phyloP scores from a whole-genome alignment of 2,329 filamentous ascomycete genomes.

The Calonectria hongkongensis region DNA sequence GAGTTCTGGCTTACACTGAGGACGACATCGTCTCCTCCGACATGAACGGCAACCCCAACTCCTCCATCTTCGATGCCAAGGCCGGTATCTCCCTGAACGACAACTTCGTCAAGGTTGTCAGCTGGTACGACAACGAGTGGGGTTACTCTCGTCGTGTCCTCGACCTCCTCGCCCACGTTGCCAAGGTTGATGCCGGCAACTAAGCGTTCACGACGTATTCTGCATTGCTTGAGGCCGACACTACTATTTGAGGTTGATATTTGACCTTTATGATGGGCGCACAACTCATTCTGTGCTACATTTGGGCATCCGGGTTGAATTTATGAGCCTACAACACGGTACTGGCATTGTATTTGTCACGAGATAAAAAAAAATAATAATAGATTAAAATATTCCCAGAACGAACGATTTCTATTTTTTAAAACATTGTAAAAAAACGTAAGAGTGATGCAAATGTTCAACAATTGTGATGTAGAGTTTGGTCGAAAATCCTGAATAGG shows the following conservation, averaged over 20 bases:
- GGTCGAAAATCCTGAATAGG: no score
- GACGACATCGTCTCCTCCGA: conserved; percentile 97
- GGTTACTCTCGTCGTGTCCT: conserved; percentile 98
- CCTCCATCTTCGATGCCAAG: conserved; percentile 99
- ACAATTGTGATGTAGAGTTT: no score
- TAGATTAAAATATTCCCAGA: conserved; percentile 31
- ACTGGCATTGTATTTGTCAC: background rate
- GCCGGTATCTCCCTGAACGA: conserved; percentile 98
- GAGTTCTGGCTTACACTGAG: conserved; percentile 95
- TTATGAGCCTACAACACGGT: background rate
- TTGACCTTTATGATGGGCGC: no score
- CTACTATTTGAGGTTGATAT: no score
- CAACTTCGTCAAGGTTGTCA: conserved; percentile 99
- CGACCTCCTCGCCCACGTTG: conserved; percentile 86
- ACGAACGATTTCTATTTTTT: conserved; percentile 52
- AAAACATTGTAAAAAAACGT: no score
- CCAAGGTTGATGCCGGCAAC: conserved; percentile 82
- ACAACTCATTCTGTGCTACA: no score
- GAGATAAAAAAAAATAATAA: background rate
- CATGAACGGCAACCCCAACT: conserved; percentile 92
- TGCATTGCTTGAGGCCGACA: no score
- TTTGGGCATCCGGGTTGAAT: no score
- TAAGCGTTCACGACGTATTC: conserved; percentile 55
- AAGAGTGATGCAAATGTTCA: no score
- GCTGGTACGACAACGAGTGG: conserved; percentile 99